These are phyloP conservation scores for Coelastrella sp. DNA, from an alignment of 139 green algal species.

Conservation along the genomic window DNA sequence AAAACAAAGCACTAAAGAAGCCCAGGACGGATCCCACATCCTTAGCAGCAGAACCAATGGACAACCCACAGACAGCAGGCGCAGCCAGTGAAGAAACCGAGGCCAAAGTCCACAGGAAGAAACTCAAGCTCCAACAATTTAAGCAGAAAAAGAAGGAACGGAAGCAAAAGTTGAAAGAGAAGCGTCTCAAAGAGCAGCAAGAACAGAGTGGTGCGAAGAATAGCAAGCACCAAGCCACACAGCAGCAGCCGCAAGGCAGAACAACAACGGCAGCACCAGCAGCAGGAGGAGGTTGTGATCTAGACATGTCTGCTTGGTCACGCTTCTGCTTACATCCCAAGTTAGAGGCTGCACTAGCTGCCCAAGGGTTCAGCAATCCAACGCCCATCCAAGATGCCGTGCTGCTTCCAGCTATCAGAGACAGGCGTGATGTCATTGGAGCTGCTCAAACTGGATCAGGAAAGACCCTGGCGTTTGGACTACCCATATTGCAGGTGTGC, in stretches of 20 bases:
- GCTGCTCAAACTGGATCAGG: constrained; percentile 97
- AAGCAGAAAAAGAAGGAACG: constrained; percentile 2
- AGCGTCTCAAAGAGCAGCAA: constrained; percentile 18
- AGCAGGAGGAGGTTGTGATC: not conserved
- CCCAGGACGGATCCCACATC: not conserved
- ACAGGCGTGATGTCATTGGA: constrained; percentile 90
- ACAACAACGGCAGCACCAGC: constrained; percentile 3
- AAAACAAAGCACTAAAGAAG: constrained; percentile 54
- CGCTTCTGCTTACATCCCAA: constrained; percentile 55
- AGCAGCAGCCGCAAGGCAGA: not conserved
- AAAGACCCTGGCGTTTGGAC: constrained; percentile 98
- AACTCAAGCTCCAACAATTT: constrained; percentile 8
- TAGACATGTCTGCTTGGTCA: constrained; percentile 64
- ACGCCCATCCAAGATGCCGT: constrained; percentile 86
- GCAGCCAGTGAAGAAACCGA: not conserved
- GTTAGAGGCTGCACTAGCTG: constrained; percentile 56
- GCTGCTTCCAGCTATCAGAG: constrained; percentile 76
- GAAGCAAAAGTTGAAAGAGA: constrained; percentile 10
- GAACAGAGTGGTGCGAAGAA: no score
- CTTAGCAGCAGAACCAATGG: not conserved
- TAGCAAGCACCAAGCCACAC: not conserved
- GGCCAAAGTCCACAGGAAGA: constrained; percentile 18
- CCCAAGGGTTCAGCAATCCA: constrained; percentile 73
- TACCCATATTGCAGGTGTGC: constrained; percentile 92
- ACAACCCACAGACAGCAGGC: no score